Conservation (phyloP, 768 basidiomycete genomes). For the Hericium erinaceus region DNA sequence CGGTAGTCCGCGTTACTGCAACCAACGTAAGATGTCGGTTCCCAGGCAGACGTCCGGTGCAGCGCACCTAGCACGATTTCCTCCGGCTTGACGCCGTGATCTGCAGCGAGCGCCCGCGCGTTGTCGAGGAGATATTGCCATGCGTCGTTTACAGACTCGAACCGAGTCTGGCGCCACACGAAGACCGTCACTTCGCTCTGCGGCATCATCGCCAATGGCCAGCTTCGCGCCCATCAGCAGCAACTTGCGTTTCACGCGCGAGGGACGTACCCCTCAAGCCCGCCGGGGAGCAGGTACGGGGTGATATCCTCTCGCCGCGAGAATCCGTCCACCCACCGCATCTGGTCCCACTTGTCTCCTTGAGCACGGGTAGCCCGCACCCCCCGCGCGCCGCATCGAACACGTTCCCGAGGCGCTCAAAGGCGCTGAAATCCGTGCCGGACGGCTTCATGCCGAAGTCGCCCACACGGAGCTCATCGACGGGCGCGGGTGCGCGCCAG, state of each 20-base stretch:
- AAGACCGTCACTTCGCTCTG: conserved; percentile 4
- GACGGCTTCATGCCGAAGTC: conserved; percentile 9
- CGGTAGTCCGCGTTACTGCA: conserved; percentile 8
- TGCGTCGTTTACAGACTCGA: conserved; percentile 8
- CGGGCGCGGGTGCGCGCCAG: conserved; percentile 8
- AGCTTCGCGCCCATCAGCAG: not conserved
- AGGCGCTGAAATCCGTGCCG: conserved; percentile 6
- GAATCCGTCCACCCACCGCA: not conserved
- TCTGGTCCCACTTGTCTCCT: conserved; percentile 9
- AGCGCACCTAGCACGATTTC: conserved; percentile 7
- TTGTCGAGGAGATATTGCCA: conserved; percentile 7
- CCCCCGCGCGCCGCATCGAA: not conserved
- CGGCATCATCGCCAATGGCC: conserved; percentile 9
- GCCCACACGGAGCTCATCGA: not conserved
- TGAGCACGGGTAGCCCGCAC: not conserved
- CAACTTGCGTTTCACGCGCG: not conserved
- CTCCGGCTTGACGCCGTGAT: conserved; percentile 7
- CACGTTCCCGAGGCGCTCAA: conserved; percentile 9
- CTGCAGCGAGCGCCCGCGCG: conserved; percentile 3
- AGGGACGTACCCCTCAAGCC: conserved; percentile 1
- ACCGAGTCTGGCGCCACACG: conserved; percentile 3
- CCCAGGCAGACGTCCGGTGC: not conserved
- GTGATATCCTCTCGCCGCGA: conserved; percentile 4
- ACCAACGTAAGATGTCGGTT: too few relatives aligned
- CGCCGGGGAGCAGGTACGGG: conserved; percentile 4